Percentiles rank a stretch among this genome's conserved stretches.
Evolutionary conservation across 2,329 filamentous ascomycete genomes (phyloP).

Genomic region (Diaporthe australafricana): DNA sequence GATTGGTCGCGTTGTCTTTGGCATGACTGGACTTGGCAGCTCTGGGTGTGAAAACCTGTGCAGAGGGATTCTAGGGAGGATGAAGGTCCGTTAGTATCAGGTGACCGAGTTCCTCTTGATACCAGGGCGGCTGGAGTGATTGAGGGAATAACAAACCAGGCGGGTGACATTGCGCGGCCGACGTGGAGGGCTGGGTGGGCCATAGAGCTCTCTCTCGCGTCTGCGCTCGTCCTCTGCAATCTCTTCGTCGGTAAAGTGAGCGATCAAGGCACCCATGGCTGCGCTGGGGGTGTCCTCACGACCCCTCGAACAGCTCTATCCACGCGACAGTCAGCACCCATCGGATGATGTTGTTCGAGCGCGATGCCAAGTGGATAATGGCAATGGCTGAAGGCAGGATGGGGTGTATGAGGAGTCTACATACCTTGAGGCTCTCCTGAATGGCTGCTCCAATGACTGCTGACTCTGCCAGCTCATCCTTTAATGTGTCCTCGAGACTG

Average conservation of each 20-base stretch:
- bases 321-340: background rate
- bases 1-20: background rate
- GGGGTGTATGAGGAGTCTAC: background rate
- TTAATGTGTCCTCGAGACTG: too few species aligned
- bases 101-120: rapidly evolving
- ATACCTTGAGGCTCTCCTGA: background rate
- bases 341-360: too few species aligned
- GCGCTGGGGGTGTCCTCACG: background rate
- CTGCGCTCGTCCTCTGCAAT: background rate
- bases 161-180: background rate
- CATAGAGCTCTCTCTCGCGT: background rate
- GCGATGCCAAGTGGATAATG: rapidly evolving
- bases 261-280: background rate
- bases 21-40: too few species aligned
- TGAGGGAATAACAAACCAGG: background rate
- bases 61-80: background rate
- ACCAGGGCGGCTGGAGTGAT: background rate
- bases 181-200: background rate
- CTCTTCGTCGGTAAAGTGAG: background rate
- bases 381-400: background rate
- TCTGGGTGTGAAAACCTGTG: too few species aligned
- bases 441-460: background rate
- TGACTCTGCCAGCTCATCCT: too few species aligned
- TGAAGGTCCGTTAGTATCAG: background rate
- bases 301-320: background rate